Evolutionary conservation across 1,284 basidiomycete species (phyloP).

Genomic region (Trichosporon inkin): DNA sequence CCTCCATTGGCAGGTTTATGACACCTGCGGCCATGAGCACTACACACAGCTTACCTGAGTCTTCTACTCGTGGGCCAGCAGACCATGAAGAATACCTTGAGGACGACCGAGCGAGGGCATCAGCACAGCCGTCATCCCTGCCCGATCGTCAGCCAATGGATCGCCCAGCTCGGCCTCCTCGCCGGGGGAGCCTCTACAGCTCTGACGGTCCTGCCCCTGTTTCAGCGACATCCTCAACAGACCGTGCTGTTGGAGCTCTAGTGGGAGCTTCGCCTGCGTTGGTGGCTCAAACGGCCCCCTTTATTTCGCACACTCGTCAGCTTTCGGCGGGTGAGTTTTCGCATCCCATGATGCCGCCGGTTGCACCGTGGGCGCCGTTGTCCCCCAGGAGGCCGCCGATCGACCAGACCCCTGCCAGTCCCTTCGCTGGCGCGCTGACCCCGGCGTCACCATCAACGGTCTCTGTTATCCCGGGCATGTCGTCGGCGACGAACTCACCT

Average conservation of each 20-base stretch:
- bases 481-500: not conserved
- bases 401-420: not conserved
- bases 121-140: not conserved
- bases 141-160: not conserved
- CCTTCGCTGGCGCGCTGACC: not conserved
- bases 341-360: not conserved
- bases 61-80: not conserved
- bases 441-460: not conserved
- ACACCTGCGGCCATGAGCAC: not conserved
- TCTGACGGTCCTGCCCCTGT: not conserved
- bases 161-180: not conserved
- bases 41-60: not conserved
- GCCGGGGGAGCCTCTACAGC: not conserved
- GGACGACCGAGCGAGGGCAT: not conserved
- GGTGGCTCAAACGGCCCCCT: not conserved
- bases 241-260: not conserved
- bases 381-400: not conserved
- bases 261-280: not conserved
- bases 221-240: not conserved
- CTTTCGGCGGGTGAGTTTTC: not conserved
- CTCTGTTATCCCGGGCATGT: not conserved
- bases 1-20: not conserved
- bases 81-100: not conserved
- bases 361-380: not conserved
- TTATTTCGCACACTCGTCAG: not conserved